A percentile compares a stretch with the other conserved stretches of the same genome.
phyloP scores from a whole-genome alignment of 2,329 filamentous ascomycete species.

The Paecilomyces formosus region DNA sequence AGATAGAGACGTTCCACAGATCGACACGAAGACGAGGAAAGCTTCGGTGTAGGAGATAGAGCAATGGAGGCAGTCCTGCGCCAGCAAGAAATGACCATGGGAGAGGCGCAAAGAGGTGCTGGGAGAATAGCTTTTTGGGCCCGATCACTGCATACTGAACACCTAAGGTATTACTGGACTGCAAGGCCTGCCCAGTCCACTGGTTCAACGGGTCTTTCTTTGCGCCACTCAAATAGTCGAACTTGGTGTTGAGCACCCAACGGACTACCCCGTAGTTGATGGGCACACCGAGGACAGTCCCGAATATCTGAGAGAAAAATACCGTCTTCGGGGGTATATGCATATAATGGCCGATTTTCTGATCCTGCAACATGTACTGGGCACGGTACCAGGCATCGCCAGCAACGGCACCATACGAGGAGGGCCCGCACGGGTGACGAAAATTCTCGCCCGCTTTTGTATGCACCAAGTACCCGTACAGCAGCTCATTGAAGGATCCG shows the following conservation, averaged over 20 bases:
- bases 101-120: conserved; percentile 19
- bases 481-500: conserved; percentile 52
- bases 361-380: conserved; percentile 53
- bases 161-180: conserved; percentile 46
- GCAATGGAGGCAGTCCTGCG: conserved; percentile 18
- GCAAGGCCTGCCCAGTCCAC: conserved; percentile 53
- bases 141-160: conserved; percentile 55
- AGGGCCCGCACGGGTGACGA: conserved; percentile 52
- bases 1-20: conserved; percentile 56
- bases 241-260: conserved; percentile 53
- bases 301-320: conserved; percentile 56
- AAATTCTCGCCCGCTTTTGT: conserved; percentile 39
- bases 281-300: conserved; percentile 51
- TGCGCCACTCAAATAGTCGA: conserved; percentile 46
- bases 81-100: conserved; percentile 26
- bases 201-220: conserved; percentile 50
- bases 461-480: conserved; percentile 54
- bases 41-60: conserved; percentile 45
- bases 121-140: conserved; percentile 20
- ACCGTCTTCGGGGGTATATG: conserved; percentile 52
- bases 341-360: conserved; percentile 60
- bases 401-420: conserved; percentile 51
- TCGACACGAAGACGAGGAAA: conserved; percentile 50
- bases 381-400: conserved; percentile 56
- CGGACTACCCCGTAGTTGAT: conserved; percentile 56